Percentiles rank a stretch among this genome's conserved stretches.
phyloP scores from a whole-genome alignment of 768 basidiomycete species.

The Bullera alba region DNA sequence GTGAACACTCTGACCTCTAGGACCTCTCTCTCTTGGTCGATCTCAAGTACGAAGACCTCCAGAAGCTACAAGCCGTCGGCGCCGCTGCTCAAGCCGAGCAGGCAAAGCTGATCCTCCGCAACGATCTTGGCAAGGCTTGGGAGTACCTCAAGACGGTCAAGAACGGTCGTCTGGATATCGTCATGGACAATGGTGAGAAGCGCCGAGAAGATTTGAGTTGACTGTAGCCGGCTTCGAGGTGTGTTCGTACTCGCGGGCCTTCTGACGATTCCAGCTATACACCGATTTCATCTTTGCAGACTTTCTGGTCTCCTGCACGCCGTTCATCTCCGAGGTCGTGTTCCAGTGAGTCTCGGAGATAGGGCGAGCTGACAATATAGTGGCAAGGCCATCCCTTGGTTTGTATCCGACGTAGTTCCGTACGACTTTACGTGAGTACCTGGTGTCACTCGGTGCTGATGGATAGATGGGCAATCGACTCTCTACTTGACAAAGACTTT shows the following conservation, averaged over 20 bases:
- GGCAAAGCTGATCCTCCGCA: slow-evolving; percentile 70
- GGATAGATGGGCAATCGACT: slow-evolving; percentile 52
- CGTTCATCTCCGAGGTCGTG: slow-evolving; percentile 69
- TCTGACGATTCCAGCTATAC: slow-evolving; percentile 56
- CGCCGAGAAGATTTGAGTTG: background rate
- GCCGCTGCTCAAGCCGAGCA: slow-evolving; percentile 70
- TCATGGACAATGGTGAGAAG: slow-evolving; percentile 76
- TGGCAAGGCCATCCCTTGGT: slow-evolving; percentile 94
- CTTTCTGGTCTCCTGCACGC: slow-evolving; percentile 83
- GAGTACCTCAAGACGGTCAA: slow-evolving; percentile 57
- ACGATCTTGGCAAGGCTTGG: slow-evolving; percentile 76
- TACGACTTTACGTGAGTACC: slow-evolving; percentile 58
- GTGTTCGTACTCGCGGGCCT: slow-evolving; percentile 4
- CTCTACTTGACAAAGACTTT: slow-evolving; percentile 47
- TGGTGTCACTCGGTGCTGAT: background rate
- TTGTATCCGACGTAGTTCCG: slow-evolving; percentile 90
- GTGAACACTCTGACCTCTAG: slow-evolving; percentile 44
- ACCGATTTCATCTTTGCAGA: slow-evolving; percentile 76
- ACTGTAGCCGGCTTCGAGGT: slow-evolving; percentile 82
- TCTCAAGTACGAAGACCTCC: slow-evolving; percentile 72
- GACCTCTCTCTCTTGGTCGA: slow-evolving; percentile 88
- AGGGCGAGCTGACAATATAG: slow-evolving; percentile 48
- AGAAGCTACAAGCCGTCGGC: slow-evolving; percentile 72
- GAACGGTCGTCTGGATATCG: slow-evolving; percentile 63
- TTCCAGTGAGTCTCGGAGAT: slow-evolving; percentile 71